These are phyloP conservation scores for Medicago ruthenica DNA, from an alignment of 306 rosid genomes.

Conservation along the genomic window DNA sequence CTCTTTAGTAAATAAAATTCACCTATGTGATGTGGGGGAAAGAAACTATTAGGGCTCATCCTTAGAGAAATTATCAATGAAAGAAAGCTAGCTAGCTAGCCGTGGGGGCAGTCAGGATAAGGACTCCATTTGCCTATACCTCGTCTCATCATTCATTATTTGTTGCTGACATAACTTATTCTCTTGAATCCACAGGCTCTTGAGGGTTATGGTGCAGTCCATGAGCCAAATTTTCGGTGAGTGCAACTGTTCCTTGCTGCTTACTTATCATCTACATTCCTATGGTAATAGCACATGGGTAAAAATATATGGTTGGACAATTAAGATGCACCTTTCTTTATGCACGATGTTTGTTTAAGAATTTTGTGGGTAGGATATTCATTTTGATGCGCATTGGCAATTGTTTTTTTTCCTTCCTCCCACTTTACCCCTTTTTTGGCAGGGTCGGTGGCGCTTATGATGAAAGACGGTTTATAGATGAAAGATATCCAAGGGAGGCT, in stretches of 20 bases:
- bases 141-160: constrained; percentile 81
- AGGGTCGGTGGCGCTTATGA: constrained; percentile 85
- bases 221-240: constrained; percentile 96
- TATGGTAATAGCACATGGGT: constrained; percentile 38
- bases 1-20: constrained; percentile 92
- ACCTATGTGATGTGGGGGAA: constrained; percentile 87
- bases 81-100: constrained; percentile 72
- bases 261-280: constrained; percentile 47
- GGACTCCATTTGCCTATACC: constrained; percentile 99
- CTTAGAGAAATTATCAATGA: constrained; percentile 66
- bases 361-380: constrained; percentile 7
- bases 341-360: constrained; percentile 29
- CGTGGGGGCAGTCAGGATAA: constrained; percentile 93
- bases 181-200: constrained; percentile 99
- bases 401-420: constrained; percentile 54
- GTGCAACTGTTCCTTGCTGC: constrained; percentile 55
- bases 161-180: constrained; percentile 99
- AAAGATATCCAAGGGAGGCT: constrained; percentile 77
- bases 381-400: constrained; percentile 39
- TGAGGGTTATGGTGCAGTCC: constrained; percentile 90
- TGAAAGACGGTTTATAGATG: constrained; percentile 86
- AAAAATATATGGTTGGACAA: constrained; percentile 12
- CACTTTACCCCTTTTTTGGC: constrained; percentile 59
- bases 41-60: constrained; percentile 87
- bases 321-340: neutral